A percentile compares a stretch with the other conserved stretches of the same genome.
Evolutionary conservation across 495 filamentous ascomycete species (phyloP).

Genomic region (Aspergillus avenaceus): DNA sequence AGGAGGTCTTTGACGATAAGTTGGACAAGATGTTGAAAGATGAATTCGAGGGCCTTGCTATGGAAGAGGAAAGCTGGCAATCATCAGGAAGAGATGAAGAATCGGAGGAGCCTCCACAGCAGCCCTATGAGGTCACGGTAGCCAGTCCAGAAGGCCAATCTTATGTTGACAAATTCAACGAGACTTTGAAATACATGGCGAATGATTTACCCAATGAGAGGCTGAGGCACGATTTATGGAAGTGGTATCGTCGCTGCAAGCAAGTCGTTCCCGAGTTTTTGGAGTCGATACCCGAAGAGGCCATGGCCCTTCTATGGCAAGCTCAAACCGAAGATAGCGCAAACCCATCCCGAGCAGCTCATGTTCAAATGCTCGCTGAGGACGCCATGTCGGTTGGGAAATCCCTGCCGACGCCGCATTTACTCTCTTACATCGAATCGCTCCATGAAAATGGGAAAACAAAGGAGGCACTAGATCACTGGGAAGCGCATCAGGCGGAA

Average conservation of each 20-base stretch:
- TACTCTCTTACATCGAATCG: constrained; percentile 61
- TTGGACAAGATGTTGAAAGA: constrained; percentile 39
- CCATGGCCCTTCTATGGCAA: constrained; percentile 38
- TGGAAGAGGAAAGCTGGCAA: constrained; percentile 39
- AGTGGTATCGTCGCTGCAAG: constrained; percentile 43
- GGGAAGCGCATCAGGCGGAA: constrained; percentile 54
- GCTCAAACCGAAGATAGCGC: constrained; percentile 46
- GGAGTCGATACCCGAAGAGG: constrained; percentile 28
- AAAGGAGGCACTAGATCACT: constrained; percentile 57
- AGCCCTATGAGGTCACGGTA: constrained; percentile 19
- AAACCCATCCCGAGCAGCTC: constrained; percentile 42
- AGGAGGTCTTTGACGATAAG: constrained; percentile 43
- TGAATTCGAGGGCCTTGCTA: constrained; percentile 37
- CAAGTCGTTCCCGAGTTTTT: constrained; percentile 35
- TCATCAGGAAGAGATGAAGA: constrained; percentile 14
- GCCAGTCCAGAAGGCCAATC: constrained; percentile 22
- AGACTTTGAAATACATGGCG: constrained; percentile 20
- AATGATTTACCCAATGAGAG: constrained; percentile 23
- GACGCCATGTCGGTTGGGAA: constrained; percentile 57
- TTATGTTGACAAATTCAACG: constrained; percentile 33
- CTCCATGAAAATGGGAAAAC: constrained; percentile 56
- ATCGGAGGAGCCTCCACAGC: constrained; percentile 15
- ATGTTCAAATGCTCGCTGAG: constrained; percentile 55
- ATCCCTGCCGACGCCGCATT: constrained; percentile 50
- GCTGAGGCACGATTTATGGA: constrained; percentile 35